These are phyloP conservation scores for Oidiodendron maius DNA, from an alignment of 495 filamentous ascomycete species.

Conservation along the genomic window DNA sequence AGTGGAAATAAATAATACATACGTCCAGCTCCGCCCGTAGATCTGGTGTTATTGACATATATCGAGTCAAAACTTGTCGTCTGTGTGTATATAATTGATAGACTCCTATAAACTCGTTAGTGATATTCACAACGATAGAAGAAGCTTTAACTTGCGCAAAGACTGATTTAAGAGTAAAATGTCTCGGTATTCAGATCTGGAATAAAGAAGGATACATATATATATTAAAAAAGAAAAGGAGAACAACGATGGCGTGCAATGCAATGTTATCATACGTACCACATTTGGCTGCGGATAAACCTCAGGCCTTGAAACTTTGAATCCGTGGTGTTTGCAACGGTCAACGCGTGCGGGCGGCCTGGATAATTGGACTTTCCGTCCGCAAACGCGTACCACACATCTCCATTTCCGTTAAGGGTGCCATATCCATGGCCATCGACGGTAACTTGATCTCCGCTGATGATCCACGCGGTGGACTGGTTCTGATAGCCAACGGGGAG, in stretches of 20 bases:
- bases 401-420: slow-evolving; percentile 42
- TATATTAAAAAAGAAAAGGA: too few relatives aligned
- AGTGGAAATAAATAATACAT: too few relatives aligned
- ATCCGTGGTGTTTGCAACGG: slow-evolving; percentile 31
- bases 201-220: too few relatives aligned
- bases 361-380: slow-evolving; percentile 34
- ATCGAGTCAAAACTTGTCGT: slow-evolving; percentile 34
- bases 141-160: slow-evolving; percentile 1
- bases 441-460: slow-evolving; percentile 37
- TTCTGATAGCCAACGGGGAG: slow-evolving; percentile 40
- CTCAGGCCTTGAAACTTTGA: slow-evolving; percentile 28
- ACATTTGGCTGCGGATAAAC: slow-evolving; percentile 41
- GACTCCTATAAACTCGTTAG: too few relatives aligned
- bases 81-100: too few relatives aligned
- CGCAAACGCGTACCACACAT: slow-evolving; percentile 37
- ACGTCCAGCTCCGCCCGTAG: neutral
- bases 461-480: slow-evolving; percentile 39
- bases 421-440: slow-evolving; percentile 33
- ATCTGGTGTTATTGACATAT: slow-evolving; percentile 34
- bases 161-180: neutral
- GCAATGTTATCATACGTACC: slow-evolving; percentile 17
- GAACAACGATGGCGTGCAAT: too few relatives aligned
- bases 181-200: slow-evolving; percentile 2
- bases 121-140: slow-evolving; percentile 14
- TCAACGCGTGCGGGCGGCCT: slow-evolving; percentile 37